A percentile compares a stretch with the other conserved stretches of the same genome.
These are phyloP conservation scores for Vigna mungo DNA, from an alignment of 306 rosid species.

Conservation along the genomic window DNA sequence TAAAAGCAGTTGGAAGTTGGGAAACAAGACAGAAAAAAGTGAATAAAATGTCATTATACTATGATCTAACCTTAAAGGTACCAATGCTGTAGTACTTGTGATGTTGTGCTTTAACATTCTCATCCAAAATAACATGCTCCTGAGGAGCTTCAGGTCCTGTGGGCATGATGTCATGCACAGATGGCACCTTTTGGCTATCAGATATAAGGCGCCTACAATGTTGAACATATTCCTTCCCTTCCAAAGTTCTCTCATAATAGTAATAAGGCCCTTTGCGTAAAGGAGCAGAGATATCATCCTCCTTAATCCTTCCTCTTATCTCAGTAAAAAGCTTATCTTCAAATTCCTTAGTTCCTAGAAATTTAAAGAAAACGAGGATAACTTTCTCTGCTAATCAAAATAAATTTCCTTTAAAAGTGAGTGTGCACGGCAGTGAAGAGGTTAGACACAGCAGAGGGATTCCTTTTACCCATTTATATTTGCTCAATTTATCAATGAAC, in stretches of 20 bases:
- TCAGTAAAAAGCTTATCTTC: slow-evolving; percentile 76
- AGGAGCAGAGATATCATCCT: slow-evolving; percentile 83
- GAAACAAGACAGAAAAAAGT: slow-evolving; percentile 19
- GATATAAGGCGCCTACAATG: slow-evolving; percentile 71
- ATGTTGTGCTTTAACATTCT: slow-evolving; percentile 74
- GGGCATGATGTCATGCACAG: slow-evolving; percentile 75
- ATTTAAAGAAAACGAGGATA: not conserved
- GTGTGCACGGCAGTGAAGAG: no score
- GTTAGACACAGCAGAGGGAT: not conserved
- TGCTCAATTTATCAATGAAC: slow-evolving; percentile 7
- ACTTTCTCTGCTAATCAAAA: not conserved
- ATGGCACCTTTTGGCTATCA: slow-evolving; percentile 50
- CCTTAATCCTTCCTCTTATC: slow-evolving; percentile 83
- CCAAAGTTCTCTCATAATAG: slow-evolving; percentile 70
- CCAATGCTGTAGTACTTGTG: slow-evolving; percentile 66
- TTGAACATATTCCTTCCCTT: slow-evolving; percentile 85
- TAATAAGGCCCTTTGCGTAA: slow-evolving; percentile 71
- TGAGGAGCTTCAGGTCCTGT: slow-evolving; percentile 69
- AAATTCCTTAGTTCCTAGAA: slow-evolving; percentile 66
- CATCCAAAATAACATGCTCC: slow-evolving; percentile 87
- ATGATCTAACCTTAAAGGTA: slow-evolving; percentile 60
- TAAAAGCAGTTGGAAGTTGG: not conserved
- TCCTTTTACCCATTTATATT: slow-evolving; percentile 5
- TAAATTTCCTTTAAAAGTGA: not conserved
- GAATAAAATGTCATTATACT: slow-evolving; percentile 15